A percentile compares a stretch with the other conserved stretches of the same genome.
Conservation (phyloP, 495 filamentous ascomycete genomes). For the Hypoxylon subgilvum region DNA sequence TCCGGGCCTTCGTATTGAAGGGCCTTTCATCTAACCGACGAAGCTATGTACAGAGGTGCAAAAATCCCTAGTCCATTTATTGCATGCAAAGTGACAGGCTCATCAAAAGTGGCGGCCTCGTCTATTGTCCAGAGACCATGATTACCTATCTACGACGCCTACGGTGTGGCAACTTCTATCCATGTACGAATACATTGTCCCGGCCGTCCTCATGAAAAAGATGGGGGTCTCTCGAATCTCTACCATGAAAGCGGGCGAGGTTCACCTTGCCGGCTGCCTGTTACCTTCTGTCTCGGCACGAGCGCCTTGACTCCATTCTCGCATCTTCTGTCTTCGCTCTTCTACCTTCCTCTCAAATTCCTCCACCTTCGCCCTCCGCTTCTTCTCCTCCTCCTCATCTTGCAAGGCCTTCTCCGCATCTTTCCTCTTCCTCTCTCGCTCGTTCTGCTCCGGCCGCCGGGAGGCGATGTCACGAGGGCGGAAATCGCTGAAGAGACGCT, state of each 20-base stretch:
- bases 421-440: constrained; percentile 72
- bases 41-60: no score
- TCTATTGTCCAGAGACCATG: no score
- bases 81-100: no score
- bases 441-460: constrained; percentile 84
- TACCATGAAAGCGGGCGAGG: neutral
- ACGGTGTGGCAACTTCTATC: no score
- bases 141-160: no score
- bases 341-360: constrained; percentile 57
- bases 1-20: neutral
- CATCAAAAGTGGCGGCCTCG: no score
- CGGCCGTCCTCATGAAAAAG: no score
- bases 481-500: constrained; percentile 87
- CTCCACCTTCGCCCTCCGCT: constrained; percentile 53
- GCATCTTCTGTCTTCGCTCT: constrained; percentile 45
- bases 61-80: no score
- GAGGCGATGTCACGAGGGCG: constrained; percentile 91
- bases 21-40: neutral
- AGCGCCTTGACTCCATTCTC: constrained; percentile 25
- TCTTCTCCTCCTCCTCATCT: constrained; percentile 60
- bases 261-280: constrained; percentile 9
- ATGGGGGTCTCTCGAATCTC: no score
- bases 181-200: no score
- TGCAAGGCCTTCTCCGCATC: constrained; percentile 63
- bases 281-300: neutral